A percentile compares a stretch with the other conserved stretches of the same genome.
Evolutionary conservation across 805 yeast species (phyloP).

Genomic region (Ogataea thermomethanolica): DNA sequence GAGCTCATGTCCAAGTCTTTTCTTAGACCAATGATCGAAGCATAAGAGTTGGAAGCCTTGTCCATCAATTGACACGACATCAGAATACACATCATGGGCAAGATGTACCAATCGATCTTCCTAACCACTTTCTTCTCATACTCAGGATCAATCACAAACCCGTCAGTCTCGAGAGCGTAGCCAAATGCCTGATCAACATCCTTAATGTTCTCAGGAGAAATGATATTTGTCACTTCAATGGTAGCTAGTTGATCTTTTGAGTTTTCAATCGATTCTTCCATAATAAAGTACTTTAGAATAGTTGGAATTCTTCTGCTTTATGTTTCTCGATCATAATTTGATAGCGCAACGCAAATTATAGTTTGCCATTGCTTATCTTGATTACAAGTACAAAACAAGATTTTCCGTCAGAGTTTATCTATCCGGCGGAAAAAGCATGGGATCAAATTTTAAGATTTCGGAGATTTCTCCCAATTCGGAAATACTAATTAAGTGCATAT

Average conservation of each 20-base stretch:
- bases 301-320: no score
- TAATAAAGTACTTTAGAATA: no score
- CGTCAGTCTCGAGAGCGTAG: constrained; percentile 28
- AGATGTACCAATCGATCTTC: constrained; percentile 36
- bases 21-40: constrained; percentile 37
- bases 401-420: no score
- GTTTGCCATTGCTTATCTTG: no score
- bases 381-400: no score
- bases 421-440: no score
- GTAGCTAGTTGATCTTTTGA: not conserved
- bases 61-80: constrained; percentile 42
- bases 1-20: constrained; percentile 36
- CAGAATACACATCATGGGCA: constrained; percentile 37
- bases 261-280: not conserved
- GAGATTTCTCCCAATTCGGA: no score
- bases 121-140: constrained; percentile 33
- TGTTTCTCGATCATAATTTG: no score
- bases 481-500: no score
- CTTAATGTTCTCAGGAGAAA: constrained; percentile 12
- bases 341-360: no score
- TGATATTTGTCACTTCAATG: not conserved
- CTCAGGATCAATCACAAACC: constrained; percentile 20
- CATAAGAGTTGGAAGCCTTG: constrained; percentile 36
- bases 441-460: no score
- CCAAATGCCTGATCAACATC: constrained; percentile 41